phyloP scores from a whole-genome alignment of 768 basidiomycete species.

The Leccinum incarnatum region DNA sequence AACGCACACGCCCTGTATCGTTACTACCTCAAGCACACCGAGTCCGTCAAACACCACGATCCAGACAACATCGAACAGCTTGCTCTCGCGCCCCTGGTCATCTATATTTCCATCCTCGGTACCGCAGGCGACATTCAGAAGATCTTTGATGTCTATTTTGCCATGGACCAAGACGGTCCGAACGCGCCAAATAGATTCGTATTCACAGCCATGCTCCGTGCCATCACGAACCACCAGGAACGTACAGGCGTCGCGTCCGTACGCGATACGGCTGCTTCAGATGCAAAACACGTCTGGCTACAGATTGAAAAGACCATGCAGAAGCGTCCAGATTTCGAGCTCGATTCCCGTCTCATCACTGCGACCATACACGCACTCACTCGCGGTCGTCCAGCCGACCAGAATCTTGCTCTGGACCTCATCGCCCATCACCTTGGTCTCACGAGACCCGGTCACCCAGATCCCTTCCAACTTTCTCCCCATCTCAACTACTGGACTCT shows the following conservation, averaged over 20 bases:
- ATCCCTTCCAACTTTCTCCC: slow-evolving; percentile 36
- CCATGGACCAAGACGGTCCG: slow-evolving; percentile 60
- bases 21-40: slow-evolving; percentile 50
- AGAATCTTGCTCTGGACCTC: slow-evolving; percentile 65
- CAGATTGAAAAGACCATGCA: slow-evolving; percentile 55
- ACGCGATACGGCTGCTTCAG: slow-evolving; percentile 48
- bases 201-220: slow-evolving; percentile 65
- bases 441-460: slow-evolving; percentile 41
- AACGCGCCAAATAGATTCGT: slow-evolving; percentile 58
- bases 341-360: slow-evolving; percentile 55
- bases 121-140: slow-evolving; percentile 57
- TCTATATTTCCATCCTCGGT: slow-evolving; percentile 69
- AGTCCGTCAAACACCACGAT: slow-evolving; percentile 47
- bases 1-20: slow-evolving; percentile 62
- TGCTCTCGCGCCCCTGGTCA: slow-evolving; percentile 45
- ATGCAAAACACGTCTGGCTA: slow-evolving; percentile 71
- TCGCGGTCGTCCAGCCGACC: slow-evolving; percentile 55
- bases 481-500: slow-evolving; percentile 49
- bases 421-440: slow-evolving; percentile 63
- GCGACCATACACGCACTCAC: slow-evolving; percentile 54
- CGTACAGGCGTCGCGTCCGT: slow-evolving; percentile 21
- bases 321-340: slow-evolving; percentile 41
- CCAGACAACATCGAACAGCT: slow-evolving; percentile 47
- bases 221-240: slow-evolving; percentile 31
- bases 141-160: slow-evolving; percentile 74